Conservation (phyloP, 2,329 filamentous ascomycete genomes). For the Sarocladiaceae sp. region DNA sequence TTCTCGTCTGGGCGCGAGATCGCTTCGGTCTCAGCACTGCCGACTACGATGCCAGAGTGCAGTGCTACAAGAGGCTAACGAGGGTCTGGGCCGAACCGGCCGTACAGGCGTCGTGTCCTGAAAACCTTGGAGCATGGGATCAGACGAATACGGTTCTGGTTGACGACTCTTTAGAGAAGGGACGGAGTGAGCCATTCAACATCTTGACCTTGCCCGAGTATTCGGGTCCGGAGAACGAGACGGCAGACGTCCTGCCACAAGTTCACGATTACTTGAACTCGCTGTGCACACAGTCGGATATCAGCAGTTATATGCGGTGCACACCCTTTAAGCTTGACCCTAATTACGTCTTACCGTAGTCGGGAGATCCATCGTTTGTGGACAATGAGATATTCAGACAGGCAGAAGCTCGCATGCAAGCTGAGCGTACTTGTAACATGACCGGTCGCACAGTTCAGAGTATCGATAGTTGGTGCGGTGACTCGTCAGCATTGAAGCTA, state of each 20-base stretch:
- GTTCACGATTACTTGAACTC: constrained; percentile 57
- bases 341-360: constrained; percentile 17
- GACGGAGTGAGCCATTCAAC: constrained; percentile 75
- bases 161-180: constrained; percentile 80
- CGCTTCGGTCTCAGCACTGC: constrained; percentile 57
- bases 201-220: constrained; percentile 78
- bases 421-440: too few relatives aligned
- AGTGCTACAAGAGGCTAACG: constrained; percentile 83
- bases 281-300: constrained; percentile 47
- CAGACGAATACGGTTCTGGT: constrained; percentile 85
- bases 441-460: too few relatives aligned
- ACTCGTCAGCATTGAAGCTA: neutral
- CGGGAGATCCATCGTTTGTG: too few relatives aligned
- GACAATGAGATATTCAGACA: neutral
- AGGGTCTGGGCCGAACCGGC: constrained; percentile 57
- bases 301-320: constrained; percentile 54
- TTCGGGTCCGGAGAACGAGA: constrained; percentile 35
- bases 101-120: constrained; percentile 40
- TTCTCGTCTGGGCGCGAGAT: constrained; percentile 74
- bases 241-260: constrained; percentile 42
- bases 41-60: constrained; percentile 66
- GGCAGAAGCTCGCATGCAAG: neutral
- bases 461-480: neutral
- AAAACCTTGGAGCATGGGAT: constrained; percentile 49
- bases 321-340: constrained; percentile 40